phyloP scores from a whole-genome alignment of 768 basidiomycete genomes.

The Russula brevipes region DNA sequence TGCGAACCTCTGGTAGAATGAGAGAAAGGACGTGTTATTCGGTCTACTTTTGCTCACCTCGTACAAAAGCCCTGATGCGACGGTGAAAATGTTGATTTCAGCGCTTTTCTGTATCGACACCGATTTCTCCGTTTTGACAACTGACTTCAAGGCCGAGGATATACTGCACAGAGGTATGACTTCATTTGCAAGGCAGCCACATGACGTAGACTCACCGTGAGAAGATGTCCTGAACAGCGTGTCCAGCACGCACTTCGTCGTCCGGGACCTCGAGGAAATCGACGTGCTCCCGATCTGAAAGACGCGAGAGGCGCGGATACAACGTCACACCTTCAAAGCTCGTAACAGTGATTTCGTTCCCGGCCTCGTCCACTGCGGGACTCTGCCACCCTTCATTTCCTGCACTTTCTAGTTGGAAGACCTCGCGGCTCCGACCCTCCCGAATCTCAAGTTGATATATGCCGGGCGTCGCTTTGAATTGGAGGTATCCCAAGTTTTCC shows the following conservation, averaged over 20 bases:
- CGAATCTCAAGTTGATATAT: conserved; percentile 80
- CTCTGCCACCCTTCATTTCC: conserved; percentile 91
- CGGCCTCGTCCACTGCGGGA: conserved; percentile 57
- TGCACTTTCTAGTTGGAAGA: conserved; percentile 79
- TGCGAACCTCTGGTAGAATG: conserved; percentile 69
- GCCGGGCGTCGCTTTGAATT: conserved; percentile 91
- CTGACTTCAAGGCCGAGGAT: conserved; percentile 28
- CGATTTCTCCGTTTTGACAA: conserved; percentile 19
- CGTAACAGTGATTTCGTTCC: conserved; percentile 72
- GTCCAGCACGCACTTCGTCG: conserved; percentile 31
- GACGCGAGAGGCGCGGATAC: conserved; percentile 70
- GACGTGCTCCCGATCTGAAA: conserved; percentile 69
- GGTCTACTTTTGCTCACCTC: conserved; percentile 51
- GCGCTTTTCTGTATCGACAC: conserved; percentile 48
- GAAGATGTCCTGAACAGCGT: conserved; percentile 45
- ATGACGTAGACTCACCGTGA: conserved; percentile 42
- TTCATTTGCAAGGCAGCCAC: not conserved
- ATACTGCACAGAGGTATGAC: conserved; percentile 26
- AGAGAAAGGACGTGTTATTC: not conserved
- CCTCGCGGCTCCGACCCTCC: conserved; percentile 70
- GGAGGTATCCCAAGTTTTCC: conserved; percentile 92
- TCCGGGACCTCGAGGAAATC: conserved; percentile 64
- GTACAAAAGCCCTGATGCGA: conserved; percentile 93
- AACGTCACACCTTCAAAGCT: conserved; percentile 89
- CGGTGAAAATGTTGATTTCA: conserved; percentile 98